phyloP scores from a whole-genome alignment of 2,329 filamentous ascomycete species.

The Chalaropsis thielavioides region DNA sequence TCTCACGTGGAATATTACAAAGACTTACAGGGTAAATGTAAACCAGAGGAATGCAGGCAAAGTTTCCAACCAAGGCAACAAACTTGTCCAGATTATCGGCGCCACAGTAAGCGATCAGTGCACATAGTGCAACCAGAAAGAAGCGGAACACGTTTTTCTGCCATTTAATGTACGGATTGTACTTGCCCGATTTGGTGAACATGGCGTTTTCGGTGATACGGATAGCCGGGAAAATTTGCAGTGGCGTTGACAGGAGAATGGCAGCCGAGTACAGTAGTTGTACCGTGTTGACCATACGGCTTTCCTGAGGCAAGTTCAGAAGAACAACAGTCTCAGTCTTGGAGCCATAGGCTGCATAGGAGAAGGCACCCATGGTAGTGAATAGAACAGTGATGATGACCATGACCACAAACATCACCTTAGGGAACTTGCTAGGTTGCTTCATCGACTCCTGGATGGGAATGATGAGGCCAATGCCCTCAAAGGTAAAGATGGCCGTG shows the following conservation, averaged over 20 bases:
- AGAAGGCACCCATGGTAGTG: constrained; percentile 77
- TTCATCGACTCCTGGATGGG: constrained; percentile 97
- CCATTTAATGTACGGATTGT: constrained; percentile 98
- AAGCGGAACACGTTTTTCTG: constrained; percentile 97
- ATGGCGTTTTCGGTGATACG: constrained; percentile 90
- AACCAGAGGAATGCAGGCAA: constrained; percentile 91
- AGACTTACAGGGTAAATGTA: constrained; percentile 89
- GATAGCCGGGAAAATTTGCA: constrained; percentile 96
- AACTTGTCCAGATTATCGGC: constrained; percentile 94
- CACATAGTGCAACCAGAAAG: constrained; percentile 75
- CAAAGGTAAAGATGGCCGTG: constrained; percentile 97
- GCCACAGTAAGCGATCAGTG: constrained; percentile 78
- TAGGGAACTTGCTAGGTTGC: constrained; percentile 75
- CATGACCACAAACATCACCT: constrained; percentile 82
- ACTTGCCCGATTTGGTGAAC: constrained; percentile 89
- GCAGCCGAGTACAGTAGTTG: constrained; percentile 96
- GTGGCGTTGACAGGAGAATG: constrained; percentile 85
- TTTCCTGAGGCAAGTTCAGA: constrained; percentile 89
- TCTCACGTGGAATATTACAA: constrained; percentile 12
- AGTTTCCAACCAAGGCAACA: constrained; percentile 87
- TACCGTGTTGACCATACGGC: constrained; percentile 86
- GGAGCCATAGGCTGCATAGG: constrained; percentile 90
- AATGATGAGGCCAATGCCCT: constrained; percentile 93
- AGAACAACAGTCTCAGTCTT: constrained; percentile 93
- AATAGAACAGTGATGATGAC: constrained; percentile 87